Conservation (phyloP, 768 basidiomycete genomes). For the Collybiopsis luxurians region DNA sequence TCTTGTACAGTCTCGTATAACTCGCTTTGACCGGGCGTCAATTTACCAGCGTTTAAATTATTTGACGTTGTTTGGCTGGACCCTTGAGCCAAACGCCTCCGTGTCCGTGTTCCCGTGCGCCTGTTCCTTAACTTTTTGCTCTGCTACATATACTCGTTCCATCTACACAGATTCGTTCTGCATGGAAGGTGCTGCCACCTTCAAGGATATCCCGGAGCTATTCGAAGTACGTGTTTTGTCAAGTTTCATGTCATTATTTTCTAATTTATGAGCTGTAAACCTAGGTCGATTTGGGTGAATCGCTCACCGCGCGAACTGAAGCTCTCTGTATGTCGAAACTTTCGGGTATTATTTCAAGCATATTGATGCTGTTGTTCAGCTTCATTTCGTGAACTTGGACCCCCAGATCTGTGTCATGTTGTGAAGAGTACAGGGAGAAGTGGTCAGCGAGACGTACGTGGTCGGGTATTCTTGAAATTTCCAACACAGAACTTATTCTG, state of each 20-base stretch:
- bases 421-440: slow-evolving; percentile 85
- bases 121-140: too few species aligned
- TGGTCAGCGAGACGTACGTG: slow-evolving; percentile 83
- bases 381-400: slow-evolving; percentile 94
- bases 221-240: slow-evolving; percentile 68
- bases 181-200: slow-evolving; percentile 71
- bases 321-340: slow-evolving; percentile 65
- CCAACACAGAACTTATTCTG: slow-evolving; percentile 3
- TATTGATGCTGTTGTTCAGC: slow-evolving; percentile 45
- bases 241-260: neutral
- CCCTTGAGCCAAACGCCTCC: too few species aligned
- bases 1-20: too few species aligned
- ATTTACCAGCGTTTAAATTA: too few species aligned
- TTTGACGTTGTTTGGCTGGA: too few species aligned
- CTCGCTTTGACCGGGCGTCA: too few species aligned
- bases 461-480: neutral
- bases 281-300: slow-evolving; percentile 88
- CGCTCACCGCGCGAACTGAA: slow-evolving; percentile 87
- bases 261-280: slow-evolving; percentile 10
- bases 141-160: too few species aligned
- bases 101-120: too few species aligned
- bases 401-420: slow-evolving; percentile 95
- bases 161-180: neutral
- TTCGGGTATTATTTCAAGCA: slow-evolving; percentile 12
- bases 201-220: slow-evolving; percentile 94